These are phyloP conservation scores for Neonectria faginata DNA, from an alignment of 2,329 filamentous ascomycete genomes.

Conservation along the genomic window DNA sequence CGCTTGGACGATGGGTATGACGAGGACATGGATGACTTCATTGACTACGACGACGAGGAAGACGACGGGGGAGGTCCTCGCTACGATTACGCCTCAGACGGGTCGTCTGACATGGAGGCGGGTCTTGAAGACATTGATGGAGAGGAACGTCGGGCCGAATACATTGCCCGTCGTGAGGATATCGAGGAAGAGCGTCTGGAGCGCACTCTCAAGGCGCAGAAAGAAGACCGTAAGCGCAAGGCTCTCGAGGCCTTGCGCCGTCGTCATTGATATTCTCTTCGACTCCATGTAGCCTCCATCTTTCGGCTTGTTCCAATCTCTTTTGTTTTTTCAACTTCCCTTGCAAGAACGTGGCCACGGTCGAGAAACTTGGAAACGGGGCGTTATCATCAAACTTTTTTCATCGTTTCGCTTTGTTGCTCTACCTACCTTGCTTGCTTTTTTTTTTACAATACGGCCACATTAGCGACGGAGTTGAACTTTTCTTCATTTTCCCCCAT, in stretches of 20 bases:
- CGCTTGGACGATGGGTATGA: constrained; percentile 71
- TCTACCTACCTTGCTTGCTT: constrained; percentile 18
- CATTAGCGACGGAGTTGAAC: constrained; percentile 57
- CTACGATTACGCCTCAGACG: constrained; percentile 72
- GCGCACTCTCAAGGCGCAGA: constrained; percentile 70
- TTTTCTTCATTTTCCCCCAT: constrained; percentile 18
- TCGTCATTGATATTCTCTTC: constrained; percentile 40
- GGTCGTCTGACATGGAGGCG: constrained; percentile 82
- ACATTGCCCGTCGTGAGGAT: constrained; percentile 75
- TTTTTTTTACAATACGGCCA: constrained; percentile 31
- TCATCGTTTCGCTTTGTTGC: constrained; percentile 22
- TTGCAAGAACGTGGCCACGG: constrained; percentile 34
- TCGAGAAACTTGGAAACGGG: constrained; percentile 33
- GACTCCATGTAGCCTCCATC: not conserved
- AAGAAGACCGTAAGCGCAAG: constrained; percentile 65
- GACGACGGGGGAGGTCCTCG: constrained; percentile 56
- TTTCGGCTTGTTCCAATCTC: constrained; percentile 1
- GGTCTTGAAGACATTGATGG: constrained; percentile 78
- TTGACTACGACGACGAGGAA: constrained; percentile 71
- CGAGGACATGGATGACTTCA: constrained; percentile 71
- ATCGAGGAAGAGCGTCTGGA: constrained; percentile 72
- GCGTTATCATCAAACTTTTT: constrained; percentile 34
- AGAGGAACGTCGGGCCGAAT: constrained; percentile 74
- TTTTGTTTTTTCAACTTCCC: constrained; percentile 10
- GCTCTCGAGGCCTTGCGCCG: constrained; percentile 53